Base-by-base conservation (phyloP, 2,329 filamentous ascomycete genomes). In the Cladophialophora carrionii region DNA sequence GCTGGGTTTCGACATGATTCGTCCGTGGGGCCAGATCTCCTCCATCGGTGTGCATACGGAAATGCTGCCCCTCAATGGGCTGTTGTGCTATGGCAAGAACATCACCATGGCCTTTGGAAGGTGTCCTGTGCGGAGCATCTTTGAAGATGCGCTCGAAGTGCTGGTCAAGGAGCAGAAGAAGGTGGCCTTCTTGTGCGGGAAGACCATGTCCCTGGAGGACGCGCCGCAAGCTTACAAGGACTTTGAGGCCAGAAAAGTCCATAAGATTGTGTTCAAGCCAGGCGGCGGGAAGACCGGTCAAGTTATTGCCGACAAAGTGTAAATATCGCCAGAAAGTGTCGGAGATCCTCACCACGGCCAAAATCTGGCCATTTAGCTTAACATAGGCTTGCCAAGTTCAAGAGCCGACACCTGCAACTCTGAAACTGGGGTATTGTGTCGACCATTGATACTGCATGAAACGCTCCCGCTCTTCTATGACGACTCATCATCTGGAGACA, bases 221-320 rank as follows among this genome's bases (percentile, higher is more conserved):
- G 70, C 69, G 31, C 70, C 70, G 2, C 65, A 71, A 56, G 70
- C 70, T 1, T 72, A 70, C 57, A 70, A 68, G 57, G 69, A 71
- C 62, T 72, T 72, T 56, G 70, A 72, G 61, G 63, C 62, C 41
- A 58, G 70, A 41, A 72, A 72, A 64, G 66, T 71, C 22, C 63
- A 66, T 26, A 69, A 71, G 60, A 68, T 71, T 37, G 67, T 71
- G 46, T 71, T 71, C 62, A 69, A 68, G 61, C 67, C 66, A 63
- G 26, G 61, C 1, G 68, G 65, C 6, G 68, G 68, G 52, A 32
- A 61, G 48, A 65, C 65, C n/a, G 68, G 68, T 2, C 37, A 66
- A 53, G 57, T 31, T 17, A 46, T 69, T 7, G 68, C 90, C 73
- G 90, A 65, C 31, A 69, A 69, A 37, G 64, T 69, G 26, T 67